Evolutionary conservation across 1,139 yeast genomes (phyloP).

Genomic region (Williopsis jadinii): DNA sequence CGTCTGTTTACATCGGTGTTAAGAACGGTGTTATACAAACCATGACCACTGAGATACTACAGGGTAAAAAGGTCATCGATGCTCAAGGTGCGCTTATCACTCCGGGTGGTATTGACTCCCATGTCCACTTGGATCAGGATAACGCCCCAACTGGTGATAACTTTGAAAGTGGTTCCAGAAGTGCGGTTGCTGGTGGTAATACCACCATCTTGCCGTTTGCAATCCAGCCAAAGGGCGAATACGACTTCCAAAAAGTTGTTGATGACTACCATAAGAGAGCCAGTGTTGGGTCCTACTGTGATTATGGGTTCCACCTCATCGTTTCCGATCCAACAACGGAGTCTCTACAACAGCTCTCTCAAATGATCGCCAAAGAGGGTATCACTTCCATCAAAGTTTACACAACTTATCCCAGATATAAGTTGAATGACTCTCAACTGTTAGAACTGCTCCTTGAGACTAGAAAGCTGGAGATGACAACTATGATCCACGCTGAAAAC

Average conservation of each 20-base stretch:
- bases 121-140: constrained; percentile 54
- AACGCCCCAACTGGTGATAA: constrained; percentile 53
- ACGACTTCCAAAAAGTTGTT: constrained; percentile 24
- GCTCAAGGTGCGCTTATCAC: constrained; percentile 39
- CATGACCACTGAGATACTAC: constrained; percentile 29
- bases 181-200: constrained; percentile 52
- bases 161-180: constrained; percentile 51
- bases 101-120: constrained; percentile 45
- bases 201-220: constrained; percentile 40
- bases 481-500: constrained; percentile 45
- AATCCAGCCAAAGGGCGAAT: constrained; percentile 30
- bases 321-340: constrained; percentile 28
- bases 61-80: constrained; percentile 25
- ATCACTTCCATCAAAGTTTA: constrained; percentile 40
- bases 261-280: constrained; percentile 28
- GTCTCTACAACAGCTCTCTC: constrained; percentile 25
- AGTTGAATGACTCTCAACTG: constrained; percentile 33
- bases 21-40: constrained; percentile 31
- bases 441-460: constrained; percentile 33
- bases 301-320: constrained; percentile 39
- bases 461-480: constrained; percentile 34
- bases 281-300: constrained; percentile 32
- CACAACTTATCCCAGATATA: constrained; percentile 39
- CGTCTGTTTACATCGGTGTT: constrained; percentile 31
- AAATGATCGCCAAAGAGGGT: constrained; percentile 29